Base-by-base conservation (phyloP, 2,329 filamentous ascomycete species). In the Cytospora leucostoma region DNA sequence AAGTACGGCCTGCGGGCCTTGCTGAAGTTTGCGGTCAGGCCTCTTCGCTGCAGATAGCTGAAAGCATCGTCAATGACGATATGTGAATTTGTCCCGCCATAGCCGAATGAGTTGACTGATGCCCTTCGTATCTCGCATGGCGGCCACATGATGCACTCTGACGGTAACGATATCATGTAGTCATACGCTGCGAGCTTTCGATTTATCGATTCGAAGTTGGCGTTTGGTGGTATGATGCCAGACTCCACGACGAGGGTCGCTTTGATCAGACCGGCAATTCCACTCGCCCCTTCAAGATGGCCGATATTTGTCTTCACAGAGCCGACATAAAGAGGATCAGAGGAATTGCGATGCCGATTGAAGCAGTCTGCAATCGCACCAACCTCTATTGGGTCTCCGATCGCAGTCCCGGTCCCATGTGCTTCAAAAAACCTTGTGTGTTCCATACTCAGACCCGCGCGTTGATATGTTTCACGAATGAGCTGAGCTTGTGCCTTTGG, bases 281-380 rank as follows among this genome's bases (percentile, higher is more conserved):
- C 68, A 37, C 56, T 58, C 5, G 54, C 52, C 0, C 64, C 68
- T 53, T 70, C 69, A 1, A 66, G 51, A 37, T 70, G 55, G 17
- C 55, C 55, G 17, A 57, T 50, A 15, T 57, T 57, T 4, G 19
- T 33, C 27, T 57, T 57, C 6, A 62, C 60, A 0, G 44, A 44
- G 21, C 60, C 60, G 32, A 62, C 53, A 19, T 44, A 51, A 2
- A 62, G 47, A 7, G 53, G 50, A 0, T 74, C 73, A 1, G 49
- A 7, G 7, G n/a, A 11, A 27, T 27, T 47, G 2, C 57, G 49
- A 7, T 62, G 13, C n/a, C 21, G 6, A 6, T 53, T 32, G 17
- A 56, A 56, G 17, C 11, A 37, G 12, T 40, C 8, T 11, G 49
- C 21, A 84, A 67, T 83, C 83, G 38, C 82, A 83, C 68, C 86